Evolutionary conservation across 768 basidiomycete species (phyloP).

Genomic region (Ramaria rubella): DNA sequence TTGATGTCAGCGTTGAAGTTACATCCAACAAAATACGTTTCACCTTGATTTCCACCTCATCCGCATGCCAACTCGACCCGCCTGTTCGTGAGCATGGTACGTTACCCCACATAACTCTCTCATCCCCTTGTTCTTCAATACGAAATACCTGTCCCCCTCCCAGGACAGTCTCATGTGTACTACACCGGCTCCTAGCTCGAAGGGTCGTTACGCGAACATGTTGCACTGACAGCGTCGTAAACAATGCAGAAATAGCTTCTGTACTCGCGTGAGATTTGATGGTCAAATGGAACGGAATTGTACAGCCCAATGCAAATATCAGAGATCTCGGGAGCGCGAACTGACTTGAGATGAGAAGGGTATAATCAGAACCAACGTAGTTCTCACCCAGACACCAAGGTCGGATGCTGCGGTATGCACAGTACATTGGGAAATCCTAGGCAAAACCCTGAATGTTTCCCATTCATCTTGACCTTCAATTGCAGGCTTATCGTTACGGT

Average conservation of each 20-base stretch:
- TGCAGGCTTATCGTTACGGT: background rate
- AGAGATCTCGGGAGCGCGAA: background rate
- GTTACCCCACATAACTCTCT: conserved; percentile 2
- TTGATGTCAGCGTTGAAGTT: background rate
- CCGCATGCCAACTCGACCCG: conserved; percentile 7
- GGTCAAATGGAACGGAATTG: conserved; percentile 2
- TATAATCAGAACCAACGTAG: background rate
- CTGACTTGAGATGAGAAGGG: background rate
- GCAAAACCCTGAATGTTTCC: background rate
- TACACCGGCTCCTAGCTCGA: background rate
- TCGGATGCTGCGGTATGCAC: background rate
- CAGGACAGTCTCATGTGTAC: background rate
- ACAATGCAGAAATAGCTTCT: background rate
- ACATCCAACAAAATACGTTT: background rate
- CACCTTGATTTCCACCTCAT: conserved; percentile 1
- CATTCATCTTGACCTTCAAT: background rate
- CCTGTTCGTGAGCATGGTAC: background rate
- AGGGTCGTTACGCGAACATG: conserved; percentile 7
- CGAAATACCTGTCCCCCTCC: background rate
- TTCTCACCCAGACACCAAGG: conserved; percentile 5
- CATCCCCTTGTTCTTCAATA: background rate
- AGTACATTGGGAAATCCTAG: background rate
- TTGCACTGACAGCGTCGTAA: background rate
- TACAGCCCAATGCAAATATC: background rate
- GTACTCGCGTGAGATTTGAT: background rate